Evolutionary conservation across 306 rosid genomes (phyloP).

Genomic region (Dalbergia cochinchinensis): DNA sequence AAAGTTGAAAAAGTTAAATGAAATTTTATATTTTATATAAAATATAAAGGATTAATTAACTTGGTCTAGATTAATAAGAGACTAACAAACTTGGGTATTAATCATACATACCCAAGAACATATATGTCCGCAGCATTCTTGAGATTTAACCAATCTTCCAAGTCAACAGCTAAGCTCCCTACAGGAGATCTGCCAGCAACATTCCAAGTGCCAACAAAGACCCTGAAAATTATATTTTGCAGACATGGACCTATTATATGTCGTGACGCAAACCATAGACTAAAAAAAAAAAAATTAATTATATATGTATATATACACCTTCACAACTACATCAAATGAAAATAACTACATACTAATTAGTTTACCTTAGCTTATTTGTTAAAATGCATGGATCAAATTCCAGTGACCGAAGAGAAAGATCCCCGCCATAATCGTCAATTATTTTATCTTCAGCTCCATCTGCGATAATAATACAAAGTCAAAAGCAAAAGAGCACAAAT

Average conservation of each 20-base stretch:
- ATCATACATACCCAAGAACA: slow-evolving; percentile 84
- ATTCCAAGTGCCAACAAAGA: slow-evolving; percentile 96
- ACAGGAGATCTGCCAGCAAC: slow-evolving; percentile 86
- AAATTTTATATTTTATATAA: neutral
- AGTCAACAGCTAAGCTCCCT: slow-evolving; percentile 87
- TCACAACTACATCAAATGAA: neutral
- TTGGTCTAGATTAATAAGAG: neutral
- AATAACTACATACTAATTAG: neutral
- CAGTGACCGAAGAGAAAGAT: slow-evolving; percentile 56
- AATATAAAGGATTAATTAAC: neutral
- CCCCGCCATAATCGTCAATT: slow-evolving; percentile 50
- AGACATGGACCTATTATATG: no score
- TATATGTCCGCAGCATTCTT: slow-evolving; percentile 87
- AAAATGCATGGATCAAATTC: slow-evolving; percentile 75
- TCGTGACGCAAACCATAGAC: neutral
- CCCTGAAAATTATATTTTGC: slow-evolving; percentile 52
- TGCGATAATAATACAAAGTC: slow-evolving; percentile 35
- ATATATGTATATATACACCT: neutral
- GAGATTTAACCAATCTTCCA: slow-evolving; percentile 88
- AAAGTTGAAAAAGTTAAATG: neutral
- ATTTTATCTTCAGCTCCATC: slow-evolving; percentile 61
- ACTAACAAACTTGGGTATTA: neutral
- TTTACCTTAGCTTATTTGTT: slow-evolving; percentile 72
- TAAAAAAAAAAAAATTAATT: neutral
- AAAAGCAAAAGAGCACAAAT: neutral